phyloP scores from a whole-genome alignment of 768 basidiomycete genomes.

The Lactarius tabidus region DNA sequence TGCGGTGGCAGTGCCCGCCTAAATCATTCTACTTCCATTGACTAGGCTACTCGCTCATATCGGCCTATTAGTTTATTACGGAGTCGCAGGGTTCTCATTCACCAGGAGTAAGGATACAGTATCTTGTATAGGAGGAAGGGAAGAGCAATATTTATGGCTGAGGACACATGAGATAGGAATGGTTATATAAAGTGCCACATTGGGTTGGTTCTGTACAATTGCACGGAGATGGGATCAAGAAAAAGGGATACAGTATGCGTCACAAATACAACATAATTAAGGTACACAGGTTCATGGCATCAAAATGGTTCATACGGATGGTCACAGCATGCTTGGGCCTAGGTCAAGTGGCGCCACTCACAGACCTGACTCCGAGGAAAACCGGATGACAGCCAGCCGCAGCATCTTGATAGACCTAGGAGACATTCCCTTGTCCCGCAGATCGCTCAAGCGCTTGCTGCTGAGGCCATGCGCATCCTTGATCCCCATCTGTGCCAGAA shows the following conservation, averaged over 20 bases:
- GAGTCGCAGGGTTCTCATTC: background rate
- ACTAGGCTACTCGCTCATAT: background rate
- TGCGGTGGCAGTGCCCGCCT: no score
- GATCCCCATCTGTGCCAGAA: constrained; percentile 2
- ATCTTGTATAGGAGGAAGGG: no score
- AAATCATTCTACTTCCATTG: no score
- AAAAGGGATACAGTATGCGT: background rate
- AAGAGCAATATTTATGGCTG: no score
- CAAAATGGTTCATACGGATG: background rate
- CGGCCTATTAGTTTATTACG: background rate
- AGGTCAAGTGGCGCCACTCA: background rate
- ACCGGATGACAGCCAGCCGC: constrained; percentile 10
- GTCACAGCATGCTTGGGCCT: background rate
- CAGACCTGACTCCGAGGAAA: background rate
- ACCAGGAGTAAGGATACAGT: constrained; percentile 4
- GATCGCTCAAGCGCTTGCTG: constrained; percentile 7
- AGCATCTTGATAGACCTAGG: constrained; percentile 11
- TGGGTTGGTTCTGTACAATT: no score
- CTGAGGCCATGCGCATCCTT: constrained; percentile 16
- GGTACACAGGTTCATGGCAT: background rate
- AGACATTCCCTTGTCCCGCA: constrained; percentile 1
- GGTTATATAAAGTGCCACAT: no score
- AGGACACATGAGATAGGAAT: no score
- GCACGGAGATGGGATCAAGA: no score
- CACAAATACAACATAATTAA: constrained; percentile 5